Conservation (phyloP, 2,329 filamentous ascomycete species). For the Zasmidium angulare region DNA sequence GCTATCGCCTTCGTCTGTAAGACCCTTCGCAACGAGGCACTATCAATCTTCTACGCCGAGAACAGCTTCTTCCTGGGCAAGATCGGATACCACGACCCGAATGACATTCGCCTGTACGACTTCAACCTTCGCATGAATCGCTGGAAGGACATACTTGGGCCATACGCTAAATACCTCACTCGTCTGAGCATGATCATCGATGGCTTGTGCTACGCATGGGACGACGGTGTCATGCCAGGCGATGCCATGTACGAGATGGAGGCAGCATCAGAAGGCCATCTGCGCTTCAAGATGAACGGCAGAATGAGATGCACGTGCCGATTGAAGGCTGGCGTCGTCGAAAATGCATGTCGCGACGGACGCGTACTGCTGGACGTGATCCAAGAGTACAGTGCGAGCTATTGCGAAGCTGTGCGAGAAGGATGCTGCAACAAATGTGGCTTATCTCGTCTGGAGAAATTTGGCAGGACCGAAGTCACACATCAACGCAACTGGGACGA, state of each 20-base stretch:
- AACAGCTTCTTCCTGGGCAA: constrained; percentile 23
- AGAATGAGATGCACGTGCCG: constrained; percentile 17
- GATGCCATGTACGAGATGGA: constrained; percentile 18
- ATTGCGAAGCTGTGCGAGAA: constrained; percentile 19
- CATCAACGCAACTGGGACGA: constrained; percentile 21
- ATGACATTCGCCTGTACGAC: constrained; percentile 19
- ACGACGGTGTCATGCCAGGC: constrained; percentile 13
- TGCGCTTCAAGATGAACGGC: constrained; percentile 22
- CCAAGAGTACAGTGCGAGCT: constrained; percentile 18
- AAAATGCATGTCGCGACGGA: constrained; percentile 17
- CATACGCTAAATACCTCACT: constrained; percentile 7
- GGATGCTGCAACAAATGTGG: constrained; percentile 18
- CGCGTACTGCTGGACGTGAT: constrained; percentile 21
- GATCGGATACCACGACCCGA: constrained; percentile 18
- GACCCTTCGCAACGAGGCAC: constrained; percentile 17
- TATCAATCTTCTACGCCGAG: constrained; percentile 24
- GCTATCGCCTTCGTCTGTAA: constrained; percentile 18
- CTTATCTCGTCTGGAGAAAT: constrained; percentile 15
- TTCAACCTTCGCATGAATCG: constrained; percentile 17
- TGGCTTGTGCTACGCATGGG: constrained; percentile 20
- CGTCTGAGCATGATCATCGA: constrained; percentile 20
- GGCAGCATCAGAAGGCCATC: constrained; percentile 8
- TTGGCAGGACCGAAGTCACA: constrained; percentile 9
- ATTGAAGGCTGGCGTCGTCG: constrained; percentile 17
- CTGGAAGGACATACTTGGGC: constrained; percentile 16